A percentile compares a stretch with the other conserved stretches of the same genome.
These are phyloP conservation scores for Lentinula aciculospora DNA, from an alignment of 768 basidiomycete genomes.

Conservation along the genomic window DNA sequence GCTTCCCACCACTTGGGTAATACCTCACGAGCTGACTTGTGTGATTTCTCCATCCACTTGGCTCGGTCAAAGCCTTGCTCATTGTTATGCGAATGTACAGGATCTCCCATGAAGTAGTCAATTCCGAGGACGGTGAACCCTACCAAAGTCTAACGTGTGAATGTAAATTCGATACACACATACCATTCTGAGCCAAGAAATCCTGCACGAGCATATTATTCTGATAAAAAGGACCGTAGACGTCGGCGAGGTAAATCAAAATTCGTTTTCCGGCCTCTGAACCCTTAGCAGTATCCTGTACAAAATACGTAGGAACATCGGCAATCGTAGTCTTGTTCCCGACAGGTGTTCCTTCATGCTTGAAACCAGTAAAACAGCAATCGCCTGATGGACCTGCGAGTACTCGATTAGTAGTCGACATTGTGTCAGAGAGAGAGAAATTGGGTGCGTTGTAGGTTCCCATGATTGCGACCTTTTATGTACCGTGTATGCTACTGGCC, in stretches of 20 bases:
- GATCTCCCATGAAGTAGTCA: slow-evolving; percentile 63
- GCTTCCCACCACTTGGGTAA: slow-evolving; percentile 48
- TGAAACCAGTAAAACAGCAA: slow-evolving; percentile 45
- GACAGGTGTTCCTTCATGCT: slow-evolving; percentile 43
- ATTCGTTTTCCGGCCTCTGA: slow-evolving; percentile 29
- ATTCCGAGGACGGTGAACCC: slow-evolving; percentile 55
- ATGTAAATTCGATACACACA: background rate
- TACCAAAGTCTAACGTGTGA: slow-evolving; percentile 15
- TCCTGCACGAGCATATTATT: slow-evolving; percentile 61
- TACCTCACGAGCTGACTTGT: slow-evolving; percentile 28
- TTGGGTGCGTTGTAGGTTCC: background rate
- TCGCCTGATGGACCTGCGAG: slow-evolving; percentile 42
- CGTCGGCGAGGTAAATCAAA: slow-evolving; percentile 53
- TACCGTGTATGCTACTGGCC: background rate
- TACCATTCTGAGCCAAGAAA: slow-evolving; percentile 58
- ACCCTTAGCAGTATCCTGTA: slow-evolving; percentile 30
- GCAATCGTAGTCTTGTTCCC: slow-evolving; percentile 35
- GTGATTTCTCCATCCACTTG: slow-evolving; percentile 35
- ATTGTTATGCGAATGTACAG: slow-evolving; percentile 32
- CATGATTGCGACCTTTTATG: background rate
- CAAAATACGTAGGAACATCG: slow-evolving; percentile 48
- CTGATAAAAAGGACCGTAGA: slow-evolving; percentile 52
- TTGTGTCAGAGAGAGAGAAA: background rate
- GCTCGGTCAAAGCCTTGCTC: slow-evolving; percentile 30
- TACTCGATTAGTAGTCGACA: slow-evolving; percentile 1